Conservation (phyloP, 441 rosid genomes). For the Metrosideros polymorpha region DNA sequence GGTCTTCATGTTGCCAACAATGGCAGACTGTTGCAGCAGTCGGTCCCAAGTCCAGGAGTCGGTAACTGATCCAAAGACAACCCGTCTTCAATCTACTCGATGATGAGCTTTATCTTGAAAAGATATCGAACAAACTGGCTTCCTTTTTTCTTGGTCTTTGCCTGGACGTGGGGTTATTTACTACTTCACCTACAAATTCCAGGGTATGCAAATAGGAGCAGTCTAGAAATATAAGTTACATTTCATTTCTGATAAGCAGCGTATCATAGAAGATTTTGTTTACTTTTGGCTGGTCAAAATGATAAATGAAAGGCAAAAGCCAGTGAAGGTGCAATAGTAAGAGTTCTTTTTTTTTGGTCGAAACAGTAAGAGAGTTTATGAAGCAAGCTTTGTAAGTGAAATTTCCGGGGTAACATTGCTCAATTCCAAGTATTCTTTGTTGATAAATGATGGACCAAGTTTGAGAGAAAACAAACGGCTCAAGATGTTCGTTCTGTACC, state of each 20-base stretch:
- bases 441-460: not conserved
- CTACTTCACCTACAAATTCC: not conserved
- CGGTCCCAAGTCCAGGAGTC: slow-evolving; percentile 20
- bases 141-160: not conserved
- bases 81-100: not conserved
- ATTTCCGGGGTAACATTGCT: not conserved
- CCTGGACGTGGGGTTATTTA: not conserved
- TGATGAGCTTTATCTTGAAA: slow-evolving; percentile 10
- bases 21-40: slow-evolving; percentile 1
- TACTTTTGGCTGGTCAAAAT: not conserved
- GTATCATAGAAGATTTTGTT: not conserved
- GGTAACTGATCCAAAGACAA: slow-evolving; percentile 1
- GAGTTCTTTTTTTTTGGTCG: too few relatives aligned
- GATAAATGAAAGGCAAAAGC: not conserved
- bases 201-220: not conserved
- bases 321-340: not conserved
- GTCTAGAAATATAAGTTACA: not conserved
- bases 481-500: not conserved
- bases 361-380: not conserved
- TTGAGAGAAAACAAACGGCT: not conserved
- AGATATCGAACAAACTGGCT: not conserved
- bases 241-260: not conserved
- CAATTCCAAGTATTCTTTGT: not conserved
- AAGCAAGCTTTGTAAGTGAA: not conserved
- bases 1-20: not conserved